These are phyloP conservation scores for Paramyrothecium sp. DNA, from an alignment of 2,329 filamentous ascomycete genomes.

Conservation along the genomic window DNA sequence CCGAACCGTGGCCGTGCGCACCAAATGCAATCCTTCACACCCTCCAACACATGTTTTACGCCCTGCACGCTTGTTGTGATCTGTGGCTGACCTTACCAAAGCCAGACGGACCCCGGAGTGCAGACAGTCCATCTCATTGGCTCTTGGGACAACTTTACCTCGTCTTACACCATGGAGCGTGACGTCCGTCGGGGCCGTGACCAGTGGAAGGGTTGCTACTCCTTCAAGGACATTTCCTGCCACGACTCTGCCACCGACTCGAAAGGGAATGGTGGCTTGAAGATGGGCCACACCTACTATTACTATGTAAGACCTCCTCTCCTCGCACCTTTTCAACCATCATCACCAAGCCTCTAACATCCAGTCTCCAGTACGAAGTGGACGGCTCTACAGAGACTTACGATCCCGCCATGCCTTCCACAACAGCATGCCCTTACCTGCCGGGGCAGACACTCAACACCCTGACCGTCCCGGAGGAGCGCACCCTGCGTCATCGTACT, in stretches of 20 bases:
- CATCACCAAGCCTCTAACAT: slow-evolving; percentile 11
- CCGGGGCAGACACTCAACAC: slow-evolving; percentile 88
- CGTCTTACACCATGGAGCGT: slow-evolving; percentile 75
- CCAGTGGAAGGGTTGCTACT: slow-evolving; percentile 85
- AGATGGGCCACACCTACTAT: slow-evolving; percentile 92
- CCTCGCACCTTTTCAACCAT: slow-evolving; percentile 10
- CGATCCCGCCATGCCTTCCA: slow-evolving; percentile 70
- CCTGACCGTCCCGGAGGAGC: slow-evolving; percentile 75
- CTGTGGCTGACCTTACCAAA: slow-evolving; percentile 24
- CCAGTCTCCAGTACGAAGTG: slow-evolving; percentile 68
- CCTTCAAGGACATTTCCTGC: slow-evolving; percentile 80
- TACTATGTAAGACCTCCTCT: slow-evolving; percentile 71
- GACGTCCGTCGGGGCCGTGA: slow-evolving; percentile 72
- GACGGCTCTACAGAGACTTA: slow-evolving; percentile 76
- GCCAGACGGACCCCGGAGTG: slow-evolving; percentile 59
- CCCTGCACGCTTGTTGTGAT: too few relatives aligned
- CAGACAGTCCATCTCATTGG: slow-evolving; percentile 78
- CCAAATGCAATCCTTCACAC: too few relatives aligned
- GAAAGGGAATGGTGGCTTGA: slow-evolving; percentile 66
- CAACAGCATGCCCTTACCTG: slow-evolving; percentile 78
- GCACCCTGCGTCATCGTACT: slow-evolving; percentile 57
- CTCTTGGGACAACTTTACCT: slow-evolving; percentile 93
- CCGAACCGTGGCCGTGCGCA: too few relatives aligned
- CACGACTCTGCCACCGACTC: slow-evolving; percentile 60
- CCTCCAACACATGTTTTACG: too few relatives aligned